phyloP scores from a whole-genome alignment of 495 filamentous ascomycete genomes.

The Geopyxis carbonaria region DNA sequence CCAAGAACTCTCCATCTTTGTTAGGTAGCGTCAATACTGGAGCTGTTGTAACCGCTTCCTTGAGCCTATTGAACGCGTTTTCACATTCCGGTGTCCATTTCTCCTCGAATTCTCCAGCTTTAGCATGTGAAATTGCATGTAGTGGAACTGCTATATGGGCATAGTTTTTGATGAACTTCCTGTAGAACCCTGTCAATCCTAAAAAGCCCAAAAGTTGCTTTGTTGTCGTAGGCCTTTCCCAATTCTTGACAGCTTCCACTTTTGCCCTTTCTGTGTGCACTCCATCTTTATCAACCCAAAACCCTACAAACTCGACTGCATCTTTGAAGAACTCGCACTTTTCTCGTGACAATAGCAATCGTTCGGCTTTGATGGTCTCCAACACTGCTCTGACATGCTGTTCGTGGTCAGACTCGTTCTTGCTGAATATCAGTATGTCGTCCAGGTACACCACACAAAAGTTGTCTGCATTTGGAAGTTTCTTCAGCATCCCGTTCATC shows the following conservation, averaged over 20 bases:
- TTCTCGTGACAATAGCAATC: constrained; percentile 18
- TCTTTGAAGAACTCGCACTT: constrained; percentile 26
- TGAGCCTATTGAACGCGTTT: neutral
- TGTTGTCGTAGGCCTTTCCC: neutral
- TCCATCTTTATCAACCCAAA: constrained; percentile 11
- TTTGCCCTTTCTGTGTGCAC: neutral
- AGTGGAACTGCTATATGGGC: neutral
- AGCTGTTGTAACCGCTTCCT: neutral
- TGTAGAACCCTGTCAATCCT: neutral
- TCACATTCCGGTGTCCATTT: neutral
- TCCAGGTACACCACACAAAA: constrained; percentile 20
- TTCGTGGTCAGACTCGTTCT: neutral
- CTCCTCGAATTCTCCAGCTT: neutral
- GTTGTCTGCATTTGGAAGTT: neutral
- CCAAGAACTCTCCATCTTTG: neutral
- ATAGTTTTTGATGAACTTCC: neutral
- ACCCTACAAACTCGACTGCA: constrained; percentile 24
- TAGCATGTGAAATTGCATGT: neutral
- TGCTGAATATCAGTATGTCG: constrained; percentile 23
- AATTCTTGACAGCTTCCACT: neutral
- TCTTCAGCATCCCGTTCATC: neutral
- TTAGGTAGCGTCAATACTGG: neutral
- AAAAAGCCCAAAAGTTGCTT: neutral
- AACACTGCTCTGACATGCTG: constrained; percentile 11
- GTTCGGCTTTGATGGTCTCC: neutral